A percentile compares a stretch with the other conserved stretches of the same genome.
Evolutionary conservation across 371 early-diverging fungal species (phyloP).

Genomic region (Mortierella sp.): DNA sequence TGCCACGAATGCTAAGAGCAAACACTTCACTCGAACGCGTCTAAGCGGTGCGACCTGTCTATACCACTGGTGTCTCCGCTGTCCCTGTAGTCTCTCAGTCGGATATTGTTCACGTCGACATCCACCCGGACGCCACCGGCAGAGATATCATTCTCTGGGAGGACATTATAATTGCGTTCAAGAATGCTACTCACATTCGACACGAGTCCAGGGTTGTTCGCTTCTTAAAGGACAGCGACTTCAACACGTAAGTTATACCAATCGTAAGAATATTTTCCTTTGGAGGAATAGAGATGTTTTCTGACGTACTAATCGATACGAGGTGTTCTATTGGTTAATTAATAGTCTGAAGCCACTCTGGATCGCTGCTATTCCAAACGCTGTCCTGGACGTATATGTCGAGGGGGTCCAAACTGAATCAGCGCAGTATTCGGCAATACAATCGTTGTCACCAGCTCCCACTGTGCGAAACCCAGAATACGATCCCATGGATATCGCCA

Average conservation of each 20-base stretch:
- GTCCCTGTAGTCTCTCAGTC: background rate
- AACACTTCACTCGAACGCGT: background rate
- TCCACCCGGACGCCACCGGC: background rate
- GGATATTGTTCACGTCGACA: background rate
- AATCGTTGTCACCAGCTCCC: too few relatives aligned
- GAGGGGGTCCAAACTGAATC: too few relatives aligned
- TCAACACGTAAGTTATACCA: background rate
- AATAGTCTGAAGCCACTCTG: background rate
- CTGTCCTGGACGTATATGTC: background rate
- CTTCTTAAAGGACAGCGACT: background rate
- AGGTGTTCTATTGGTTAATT: background rate
- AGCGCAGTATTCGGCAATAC: too few relatives aligned
- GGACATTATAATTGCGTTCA: background rate
- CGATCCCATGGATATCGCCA: too few relatives aligned
- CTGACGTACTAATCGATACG: too few relatives aligned
- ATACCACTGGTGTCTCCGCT: background rate
- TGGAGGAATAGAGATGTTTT: too few relatives aligned
- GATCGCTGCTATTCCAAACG: background rate
- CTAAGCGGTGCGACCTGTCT: background rate
- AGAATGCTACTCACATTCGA: background rate
- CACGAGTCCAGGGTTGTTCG: background rate
- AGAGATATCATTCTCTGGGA: background rate
- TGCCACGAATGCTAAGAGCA: too few relatives aligned
- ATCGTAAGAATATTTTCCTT: too few relatives aligned
- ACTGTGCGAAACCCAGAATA: too few relatives aligned